These are phyloP conservation scores for Penicillium sp. DNA, from an alignment of 2,329 filamentous ascomycete genomes.

Conservation along the genomic window DNA sequence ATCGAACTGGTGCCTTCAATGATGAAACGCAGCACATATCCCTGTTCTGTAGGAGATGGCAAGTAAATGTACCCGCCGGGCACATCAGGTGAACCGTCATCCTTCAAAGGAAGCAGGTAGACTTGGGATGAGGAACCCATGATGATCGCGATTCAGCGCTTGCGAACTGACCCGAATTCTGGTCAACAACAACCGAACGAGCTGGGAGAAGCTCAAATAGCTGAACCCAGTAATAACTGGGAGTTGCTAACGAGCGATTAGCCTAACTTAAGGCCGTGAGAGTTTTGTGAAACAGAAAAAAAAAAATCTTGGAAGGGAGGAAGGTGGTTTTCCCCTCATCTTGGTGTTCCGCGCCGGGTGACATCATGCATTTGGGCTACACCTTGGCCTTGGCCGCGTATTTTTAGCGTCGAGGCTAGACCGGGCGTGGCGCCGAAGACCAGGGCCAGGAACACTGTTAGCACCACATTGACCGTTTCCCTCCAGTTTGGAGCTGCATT, in stretches of 20 bases:
- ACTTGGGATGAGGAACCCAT: slow-evolving; percentile 53
- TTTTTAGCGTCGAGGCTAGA: slow-evolving; percentile 17
- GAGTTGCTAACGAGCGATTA: slow-evolving; percentile 10
- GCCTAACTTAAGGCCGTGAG: slow-evolving; percentile 11
- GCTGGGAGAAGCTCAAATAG: background rate
- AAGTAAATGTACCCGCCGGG: slow-evolving; percentile 90
- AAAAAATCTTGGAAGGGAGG: slow-evolving; percentile 4
- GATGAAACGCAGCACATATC: slow-evolving; percentile 80
- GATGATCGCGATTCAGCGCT: slow-evolving; percentile 6
- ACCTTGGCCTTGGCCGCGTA: slow-evolving; percentile 14
- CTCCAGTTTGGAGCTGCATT: background rate
- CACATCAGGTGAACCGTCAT: slow-evolving; percentile 88
- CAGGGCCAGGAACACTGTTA: background rate
- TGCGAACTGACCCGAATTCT: background rate
- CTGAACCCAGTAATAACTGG: slow-evolving; percentile 2
- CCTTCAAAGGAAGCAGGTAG: slow-evolving; percentile 86
- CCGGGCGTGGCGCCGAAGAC: background rate
- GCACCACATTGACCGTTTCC: background rate
- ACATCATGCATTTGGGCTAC: slow-evolving; percentile 16
- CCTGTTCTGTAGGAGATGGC: slow-evolving; percentile 69
- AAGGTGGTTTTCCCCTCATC: slow-evolving; percentile 6
- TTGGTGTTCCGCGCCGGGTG: slow-evolving; percentile 8
- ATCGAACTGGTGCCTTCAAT: slow-evolving; percentile 95
- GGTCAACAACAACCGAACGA: background rate
- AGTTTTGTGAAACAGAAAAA: background rate